phyloP scores from a whole-genome alignment of 139 green algal species.

The Chlorella sp. region DNA sequence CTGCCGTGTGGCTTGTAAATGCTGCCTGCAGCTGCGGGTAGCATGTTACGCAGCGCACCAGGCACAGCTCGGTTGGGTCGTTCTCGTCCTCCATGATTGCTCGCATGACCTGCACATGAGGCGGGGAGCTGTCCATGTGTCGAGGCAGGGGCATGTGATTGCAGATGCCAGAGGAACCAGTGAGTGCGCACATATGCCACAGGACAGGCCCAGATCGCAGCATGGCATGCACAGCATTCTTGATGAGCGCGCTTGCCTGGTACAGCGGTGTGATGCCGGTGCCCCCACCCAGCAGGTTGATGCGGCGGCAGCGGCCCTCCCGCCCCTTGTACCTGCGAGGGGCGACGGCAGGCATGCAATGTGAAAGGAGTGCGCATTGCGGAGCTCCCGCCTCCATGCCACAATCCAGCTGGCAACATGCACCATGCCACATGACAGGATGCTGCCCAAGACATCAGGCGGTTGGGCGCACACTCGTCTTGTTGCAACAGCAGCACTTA shows the following conservation, averaged over 20 bases:
- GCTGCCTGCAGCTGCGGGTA: no score
- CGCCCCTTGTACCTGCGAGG: background rate
- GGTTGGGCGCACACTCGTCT: no score
- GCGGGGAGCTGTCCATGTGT: no score
- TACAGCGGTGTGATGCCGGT: constrained; percentile 3
- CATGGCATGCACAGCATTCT: background rate
- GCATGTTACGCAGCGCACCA: no score
- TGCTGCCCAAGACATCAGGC: no score
- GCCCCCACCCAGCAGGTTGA: background rate
- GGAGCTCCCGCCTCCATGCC: background rate
- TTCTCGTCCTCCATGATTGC: background rate
- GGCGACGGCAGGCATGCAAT: background rate
- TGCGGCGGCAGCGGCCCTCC: constrained; percentile 6
- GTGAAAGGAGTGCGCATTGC: background rate
- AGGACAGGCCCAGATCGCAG: background rate
- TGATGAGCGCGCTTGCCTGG: background rate
- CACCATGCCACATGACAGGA: background rate
- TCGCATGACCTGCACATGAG: background rate
- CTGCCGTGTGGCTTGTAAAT: no score
- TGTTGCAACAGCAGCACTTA: background rate
- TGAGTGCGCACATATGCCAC: no score
- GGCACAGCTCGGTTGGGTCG: background rate
- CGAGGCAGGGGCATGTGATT: no score
- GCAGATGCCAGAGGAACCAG: no score
- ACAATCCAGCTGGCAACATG: background rate